Evolutionary conservation across 495 filamentous ascomycete genomes (phyloP), one percentile per base, ranked within the genome.

Genomic region (Monascus purpureus): DNA sequence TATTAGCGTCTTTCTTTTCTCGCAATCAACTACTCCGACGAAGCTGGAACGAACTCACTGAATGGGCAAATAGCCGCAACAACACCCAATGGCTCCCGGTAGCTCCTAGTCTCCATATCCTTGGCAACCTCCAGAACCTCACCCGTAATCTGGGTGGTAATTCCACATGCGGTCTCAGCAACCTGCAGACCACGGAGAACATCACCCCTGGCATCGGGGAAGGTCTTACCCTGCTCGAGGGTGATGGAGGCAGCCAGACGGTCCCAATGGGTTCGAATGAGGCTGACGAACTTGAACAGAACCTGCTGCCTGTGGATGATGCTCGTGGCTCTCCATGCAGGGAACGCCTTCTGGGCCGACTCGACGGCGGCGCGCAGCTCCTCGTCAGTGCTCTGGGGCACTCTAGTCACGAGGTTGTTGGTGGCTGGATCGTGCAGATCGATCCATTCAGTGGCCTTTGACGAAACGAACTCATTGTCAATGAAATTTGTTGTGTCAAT

Each of bases 1-100:
- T 7, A 11, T 29, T 29, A 29, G 27, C 6, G 8, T 15, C 25
- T 6, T 6, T 24, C 6, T 24, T 24, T 6, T 6, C 11, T 24
- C 22, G n/a, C n/a, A n/a, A n/a, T n/a, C n/a, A n/a, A n/a, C n/a
- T n/a, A n/a, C n/a, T n/a, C n/a, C n/a, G n/a, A n/a, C n/a, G n/a
- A n/a, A n/a, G n/a, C n/a, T n/a, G n/a, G 20, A 22, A 22, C 9
- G 9, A 22, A 70, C 83, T 51, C 63, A 93, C 85, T 99, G 55
- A 99, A 99, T 13, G 90, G 90, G 63, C 92, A 99, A 40, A 99
- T 99, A 29, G 92, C 83, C 16, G 90, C 90, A 29, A 93, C 84
- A 28, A 99, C 79, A 35, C 90, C 90, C 46, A 99, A 57, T 28
- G 90, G 90, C 64, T 99, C 90, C 30, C 73, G 70, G 50, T 96